Percentiles rank a stretch among this genome's conserved stretches.
phyloP scores from a whole-genome alignment of 2,329 filamentous ascomycete species.

The Myriangium duriaei region DNA sequence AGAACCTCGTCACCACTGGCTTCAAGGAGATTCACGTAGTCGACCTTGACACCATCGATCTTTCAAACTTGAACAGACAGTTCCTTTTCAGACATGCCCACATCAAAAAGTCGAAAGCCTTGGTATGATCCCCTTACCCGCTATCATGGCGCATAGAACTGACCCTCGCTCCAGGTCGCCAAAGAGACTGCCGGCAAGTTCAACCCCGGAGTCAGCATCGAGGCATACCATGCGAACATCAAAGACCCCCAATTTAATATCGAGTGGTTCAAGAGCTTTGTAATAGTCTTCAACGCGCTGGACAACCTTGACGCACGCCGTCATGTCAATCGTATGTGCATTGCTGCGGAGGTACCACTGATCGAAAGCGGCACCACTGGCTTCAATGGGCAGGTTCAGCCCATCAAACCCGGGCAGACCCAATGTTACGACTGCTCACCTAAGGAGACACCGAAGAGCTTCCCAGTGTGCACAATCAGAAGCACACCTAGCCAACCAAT shows the following conservation, averaged over 20 bases:
- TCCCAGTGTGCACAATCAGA: constrained; percentile 92
- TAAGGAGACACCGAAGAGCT: constrained; percentile 84
- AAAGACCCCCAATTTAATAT: constrained; percentile 80
- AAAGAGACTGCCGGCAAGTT: constrained; percentile 85
- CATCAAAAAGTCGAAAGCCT: constrained; percentile 91
- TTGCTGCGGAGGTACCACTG: constrained; percentile 78
- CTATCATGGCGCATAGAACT: neutral
- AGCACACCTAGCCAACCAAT: constrained; percentile 94
- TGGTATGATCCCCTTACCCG: constrained; percentile 42
- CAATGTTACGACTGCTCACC: constrained; percentile 93
- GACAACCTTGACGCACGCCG: constrained; percentile 89
- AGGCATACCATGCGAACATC: constrained; percentile 88
- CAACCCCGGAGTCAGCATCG: constrained; percentile 75
- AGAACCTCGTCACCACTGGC: constrained; percentile 84
- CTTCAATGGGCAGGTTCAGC: constrained; percentile 94
- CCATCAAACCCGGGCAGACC: constrained; percentile 74
- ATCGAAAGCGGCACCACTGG: constrained; percentile 96
- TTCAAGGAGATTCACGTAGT: constrained; percentile 92
- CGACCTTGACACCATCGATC: constrained; percentile 94
- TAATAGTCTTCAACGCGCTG: constrained; percentile 87
- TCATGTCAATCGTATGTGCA: constrained; percentile 95
- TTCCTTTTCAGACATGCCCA: constrained; percentile 95
- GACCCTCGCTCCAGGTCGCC: constrained; percentile 50
- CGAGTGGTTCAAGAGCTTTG: constrained; percentile 74
- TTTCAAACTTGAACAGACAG: constrained; percentile 94